These are phyloP conservation scores for Phytophthora pini DNA, from an alignment of 352 stramenopile genomes.

Conservation along the genomic window DNA sequence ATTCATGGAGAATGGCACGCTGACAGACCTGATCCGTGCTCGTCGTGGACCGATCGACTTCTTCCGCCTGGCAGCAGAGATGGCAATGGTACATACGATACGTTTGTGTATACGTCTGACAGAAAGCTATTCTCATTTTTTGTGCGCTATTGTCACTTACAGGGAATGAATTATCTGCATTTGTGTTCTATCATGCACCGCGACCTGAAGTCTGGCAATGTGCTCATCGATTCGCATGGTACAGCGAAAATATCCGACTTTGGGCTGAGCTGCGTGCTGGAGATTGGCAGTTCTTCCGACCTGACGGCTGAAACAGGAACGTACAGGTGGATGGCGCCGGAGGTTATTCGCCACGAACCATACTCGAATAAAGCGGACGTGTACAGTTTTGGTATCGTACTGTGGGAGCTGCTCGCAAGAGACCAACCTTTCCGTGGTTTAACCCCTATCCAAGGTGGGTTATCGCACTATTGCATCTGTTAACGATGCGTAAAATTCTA, in stretches of 20 bases:
- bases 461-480: constrained; percentile 5
- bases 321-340: constrained; percentile 96
- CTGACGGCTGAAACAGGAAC: constrained; percentile 89
- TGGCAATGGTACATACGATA: constrained; percentile 68
- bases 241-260: constrained; percentile 92
- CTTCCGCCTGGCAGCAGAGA: constrained; percentile 76
- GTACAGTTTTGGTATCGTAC: constrained; percentile 93
- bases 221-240: constrained; percentile 85
- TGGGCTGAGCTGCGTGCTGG: constrained; percentile 84
- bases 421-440: constrained; percentile 87
- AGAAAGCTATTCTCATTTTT: background rate
- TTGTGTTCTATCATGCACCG: constrained; percentile 95
- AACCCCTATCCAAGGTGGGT: constrained; percentile 84
- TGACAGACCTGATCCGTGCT: constrained; percentile 83
- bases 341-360: constrained; percentile 93
- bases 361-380: constrained; percentile 96
- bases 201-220: constrained; percentile 97
- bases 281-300: constrained; percentile 79
- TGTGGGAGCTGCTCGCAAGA: constrained; percentile 88
- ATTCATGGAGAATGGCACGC: constrained; percentile 88
- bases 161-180: constrained; percentile 96
- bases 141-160: constrained; percentile 27
- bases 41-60: constrained; percentile 77
- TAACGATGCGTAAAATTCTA: background rate
- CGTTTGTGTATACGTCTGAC: background rate